A percentile compares a stretch with the other conserved stretches of the same genome.
These are phyloP conservation scores for Hypholoma sublateritium DNA, from an alignment of 768 basidiomycete species.

Conservation along the genomic window DNA sequence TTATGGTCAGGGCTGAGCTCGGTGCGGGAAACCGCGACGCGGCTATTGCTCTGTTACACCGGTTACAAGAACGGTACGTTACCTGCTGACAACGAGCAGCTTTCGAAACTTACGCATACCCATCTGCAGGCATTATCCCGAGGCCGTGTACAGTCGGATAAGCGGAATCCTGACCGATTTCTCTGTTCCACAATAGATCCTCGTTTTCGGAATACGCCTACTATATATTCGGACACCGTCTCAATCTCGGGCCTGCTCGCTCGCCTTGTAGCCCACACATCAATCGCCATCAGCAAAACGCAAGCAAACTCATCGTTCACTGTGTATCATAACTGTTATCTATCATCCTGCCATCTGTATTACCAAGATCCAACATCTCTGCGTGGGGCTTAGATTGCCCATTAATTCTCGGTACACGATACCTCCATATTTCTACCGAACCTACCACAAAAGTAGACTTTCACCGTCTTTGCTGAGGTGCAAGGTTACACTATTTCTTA, in stretches of 20 bases:
- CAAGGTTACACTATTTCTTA: no score
- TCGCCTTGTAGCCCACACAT: background rate
- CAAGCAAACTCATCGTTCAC: background rate
- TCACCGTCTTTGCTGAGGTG: no score
- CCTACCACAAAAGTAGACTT: no score
- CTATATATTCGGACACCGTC: background rate
- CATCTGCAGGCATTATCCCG: slow-evolving; percentile 62
- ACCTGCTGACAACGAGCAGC: background rate
- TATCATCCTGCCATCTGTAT: slow-evolving; percentile 4
- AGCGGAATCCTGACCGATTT: slow-evolving; percentile 51
- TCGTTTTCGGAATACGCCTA: no score
- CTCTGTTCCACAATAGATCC: slow-evolving; percentile 1
- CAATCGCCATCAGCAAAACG: background rate
- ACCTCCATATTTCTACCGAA: no score
- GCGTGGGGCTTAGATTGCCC: background rate
- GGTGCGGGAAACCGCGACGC: slow-evolving; percentile 69
- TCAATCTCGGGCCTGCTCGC: background rate
- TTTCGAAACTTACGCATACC: slow-evolving; percentile 10
- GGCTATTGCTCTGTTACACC: slow-evolving; percentile 67
- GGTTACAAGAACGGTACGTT: slow-evolving; percentile 70
- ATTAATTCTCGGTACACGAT: background rate
- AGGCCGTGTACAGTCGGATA: slow-evolving; percentile 77
- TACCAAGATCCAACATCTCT: background rate
- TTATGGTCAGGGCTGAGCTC: slow-evolving; percentile 92
- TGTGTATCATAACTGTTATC: slow-evolving; percentile 1